Evolutionary conservation across 2,329 filamentous ascomycete genomes (phyloP), one percentile per base, ranked within the genome.

Genomic region (Amesomyces nigricolor): DNA sequence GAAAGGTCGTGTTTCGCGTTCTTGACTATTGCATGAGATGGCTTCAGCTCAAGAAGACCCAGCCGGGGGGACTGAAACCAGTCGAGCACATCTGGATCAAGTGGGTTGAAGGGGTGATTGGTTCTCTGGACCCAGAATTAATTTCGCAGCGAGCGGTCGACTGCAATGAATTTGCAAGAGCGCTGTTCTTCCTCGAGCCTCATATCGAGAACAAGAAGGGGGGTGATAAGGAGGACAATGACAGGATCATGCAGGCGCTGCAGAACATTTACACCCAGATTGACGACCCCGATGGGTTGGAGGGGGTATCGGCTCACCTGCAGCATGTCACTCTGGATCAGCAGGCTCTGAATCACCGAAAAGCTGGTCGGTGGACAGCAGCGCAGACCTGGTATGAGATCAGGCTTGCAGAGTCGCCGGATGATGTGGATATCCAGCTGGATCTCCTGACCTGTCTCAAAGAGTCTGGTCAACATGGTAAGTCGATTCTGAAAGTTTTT

Each of bases 361-460:
- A 96, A 70, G 89, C 91, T 17, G 94, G 94, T 4, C 80, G 91
- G 59, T 99, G 94, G 91, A 86, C 89, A 14, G 89, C 92, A 50
- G 94, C 91, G 22, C 94, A 97, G 72, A 95, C 89, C 60, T 99
- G 95, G 94, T 97, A 96, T 70, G 91, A 99, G 68, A 85, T 96
- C 61, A 86, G 91, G 60, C 78, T 97, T 35, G 86, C 88, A 2
- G 85, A 94, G 64, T 80, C 87, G 45, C 91, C 92, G 0, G 77
- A 86, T 51, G 86, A 95, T 66, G 68, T 81, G 16, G 87, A 95
- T 54, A 79, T 88, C 11, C 91, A 96, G 67, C 78, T 89, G 54
- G 88, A 95, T 64, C 78, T 99, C 37, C 75, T 99, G 52, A 88
- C 85, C 30, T 97, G 94, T 64, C 77, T 99, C 9, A 91, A 91